A percentile compares a stretch with the other conserved stretches of the same genome.
These are phyloP conservation scores for Dothiorella sarmentorum DNA, from an alignment of 2,329 filamentous ascomycete genomes.

Conservation along the genomic window DNA sequence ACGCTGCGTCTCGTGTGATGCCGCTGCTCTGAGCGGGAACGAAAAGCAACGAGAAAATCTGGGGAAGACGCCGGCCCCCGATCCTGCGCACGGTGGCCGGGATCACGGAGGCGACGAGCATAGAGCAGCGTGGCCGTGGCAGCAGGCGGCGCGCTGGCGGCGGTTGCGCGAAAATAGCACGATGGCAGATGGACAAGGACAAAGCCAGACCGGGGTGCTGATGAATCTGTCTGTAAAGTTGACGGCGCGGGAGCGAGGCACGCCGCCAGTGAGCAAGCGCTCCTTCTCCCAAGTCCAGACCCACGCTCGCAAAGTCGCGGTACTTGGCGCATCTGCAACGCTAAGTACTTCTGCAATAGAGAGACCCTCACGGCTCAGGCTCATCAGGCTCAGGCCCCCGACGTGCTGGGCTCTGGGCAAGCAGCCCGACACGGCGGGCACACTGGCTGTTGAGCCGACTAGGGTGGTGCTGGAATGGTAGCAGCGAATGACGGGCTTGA, in stretches of 20 bases:
- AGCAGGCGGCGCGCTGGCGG: neutral
- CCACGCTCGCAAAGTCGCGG: neutral
- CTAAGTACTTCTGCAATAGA: neutral
- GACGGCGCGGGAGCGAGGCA: neutral
- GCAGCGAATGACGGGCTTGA: conserved; percentile 1
- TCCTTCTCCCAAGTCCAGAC: neutral
- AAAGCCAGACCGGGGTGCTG: neutral
- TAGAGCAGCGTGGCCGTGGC: neutral
- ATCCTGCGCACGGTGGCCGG: conserved; percentile 5
- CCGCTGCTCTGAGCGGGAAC: conserved; percentile 8
- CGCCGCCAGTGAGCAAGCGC: neutral
- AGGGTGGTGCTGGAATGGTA: neutral
- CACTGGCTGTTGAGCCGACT: conserved; percentile 3
- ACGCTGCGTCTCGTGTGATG: conserved; percentile 15
- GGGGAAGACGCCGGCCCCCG: conserved; percentile 7
- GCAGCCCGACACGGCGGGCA: neutral
- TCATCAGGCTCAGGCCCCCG: neutral
- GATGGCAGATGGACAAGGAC: neutral
- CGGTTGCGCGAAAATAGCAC: conserved; percentile 11
- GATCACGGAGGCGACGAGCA: neutral
- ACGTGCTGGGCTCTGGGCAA: neutral
- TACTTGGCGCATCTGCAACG: neutral
- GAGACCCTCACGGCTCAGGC: neutral
- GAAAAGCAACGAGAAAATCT: conserved; percentile 16
- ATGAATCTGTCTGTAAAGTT: neutral